These are phyloP conservation scores for Solanum raphanifolium DNA, from an alignment of 257 asterid species.

Conservation along the genomic window DNA sequence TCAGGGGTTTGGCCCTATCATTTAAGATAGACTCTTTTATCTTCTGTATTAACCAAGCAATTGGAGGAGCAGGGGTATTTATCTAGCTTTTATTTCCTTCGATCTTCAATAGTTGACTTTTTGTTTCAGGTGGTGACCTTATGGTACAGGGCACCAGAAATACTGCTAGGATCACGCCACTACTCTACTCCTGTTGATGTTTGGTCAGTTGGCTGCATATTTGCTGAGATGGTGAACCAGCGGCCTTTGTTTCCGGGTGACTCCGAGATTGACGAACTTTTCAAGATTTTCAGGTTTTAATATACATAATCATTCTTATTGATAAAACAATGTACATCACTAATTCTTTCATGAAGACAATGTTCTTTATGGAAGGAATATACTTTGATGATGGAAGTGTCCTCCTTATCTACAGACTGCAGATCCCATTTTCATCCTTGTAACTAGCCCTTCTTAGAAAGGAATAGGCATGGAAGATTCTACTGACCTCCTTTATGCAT, in stretches of 20 bases:
- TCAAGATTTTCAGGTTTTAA: constrained; percentile 68
- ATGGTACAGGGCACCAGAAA: constrained; percentile 99
- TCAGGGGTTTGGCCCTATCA: not conserved
- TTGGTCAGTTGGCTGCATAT: constrained; percentile 97
- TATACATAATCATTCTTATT: not conserved
- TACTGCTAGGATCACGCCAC: constrained; percentile 85
- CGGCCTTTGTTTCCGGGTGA: constrained; percentile 81
- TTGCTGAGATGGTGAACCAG: constrained; percentile 93
- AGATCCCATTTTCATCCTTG: not conserved
- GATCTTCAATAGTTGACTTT: not conserved
- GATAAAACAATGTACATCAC: not conserved
- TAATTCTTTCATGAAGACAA: not conserved
- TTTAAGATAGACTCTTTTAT: not conserved
- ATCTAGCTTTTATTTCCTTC: not conserved
- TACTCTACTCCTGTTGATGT: constrained; percentile 94
- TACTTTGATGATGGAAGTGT: not conserved
- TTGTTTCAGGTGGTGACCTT: constrained; percentile 79
- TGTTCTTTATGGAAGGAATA: not conserved
- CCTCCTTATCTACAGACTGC: not conserved
- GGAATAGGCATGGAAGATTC: not conserved
- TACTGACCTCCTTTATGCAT: not conserved
- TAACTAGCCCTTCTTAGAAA: not conserved
- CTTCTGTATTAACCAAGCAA: not conserved
- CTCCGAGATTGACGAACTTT: constrained; percentile 92
- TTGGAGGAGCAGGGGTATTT: not conserved